Evolutionary conservation across 345 rosid species (phyloP).

Genomic region (Gossypium rotundifolium): DNA sequence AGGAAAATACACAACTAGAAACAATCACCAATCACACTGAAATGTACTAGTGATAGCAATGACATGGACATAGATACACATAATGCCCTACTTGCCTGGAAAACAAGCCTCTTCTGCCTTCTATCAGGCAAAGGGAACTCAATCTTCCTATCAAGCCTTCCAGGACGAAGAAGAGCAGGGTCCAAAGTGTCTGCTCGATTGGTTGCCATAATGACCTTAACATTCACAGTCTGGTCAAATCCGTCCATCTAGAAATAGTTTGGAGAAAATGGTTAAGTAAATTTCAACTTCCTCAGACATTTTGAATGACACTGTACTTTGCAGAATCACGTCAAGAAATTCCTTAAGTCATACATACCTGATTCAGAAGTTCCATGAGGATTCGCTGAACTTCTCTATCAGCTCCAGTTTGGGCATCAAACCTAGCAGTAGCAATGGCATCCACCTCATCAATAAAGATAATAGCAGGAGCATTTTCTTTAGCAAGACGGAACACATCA

Average conservation of each 20-base stretch:
- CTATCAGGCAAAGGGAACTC: conserved; percentile 97
- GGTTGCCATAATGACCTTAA: conserved; percentile 97
- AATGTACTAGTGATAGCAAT: neutral
- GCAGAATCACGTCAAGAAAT: neutral
- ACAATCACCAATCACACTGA: neutral
- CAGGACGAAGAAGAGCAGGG: conserved; percentile 97
- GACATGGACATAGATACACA: neutral
- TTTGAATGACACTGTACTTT: neutral
- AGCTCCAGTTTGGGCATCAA: conserved; percentile 99
- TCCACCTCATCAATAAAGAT: conserved; percentile 97
- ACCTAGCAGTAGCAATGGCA: conserved; percentile 97
- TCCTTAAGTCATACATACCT: conserved; percentile 34
- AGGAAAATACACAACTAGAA: neutral
- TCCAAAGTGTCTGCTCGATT: conserved; percentile 96
- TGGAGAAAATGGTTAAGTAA: neutral
- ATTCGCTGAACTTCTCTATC: conserved; percentile 98
- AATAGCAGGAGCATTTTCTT: conserved; percentile 98
- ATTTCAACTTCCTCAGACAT: neutral
- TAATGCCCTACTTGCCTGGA: conserved; percentile 46
- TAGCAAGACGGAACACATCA: conserved; percentile 97
- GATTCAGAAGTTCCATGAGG: conserved; percentile 93
- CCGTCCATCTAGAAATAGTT: conserved; percentile 61
- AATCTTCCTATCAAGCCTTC: conserved; percentile 91
- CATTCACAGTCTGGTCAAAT: conserved; percentile 94
- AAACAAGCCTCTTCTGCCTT: conserved; percentile 97